Evolutionary conservation across 2,329 filamentous ascomycete genomes (phyloP), one percentile per base, ranked within the genome.

Genomic region (Alternaria sp.): DNA sequence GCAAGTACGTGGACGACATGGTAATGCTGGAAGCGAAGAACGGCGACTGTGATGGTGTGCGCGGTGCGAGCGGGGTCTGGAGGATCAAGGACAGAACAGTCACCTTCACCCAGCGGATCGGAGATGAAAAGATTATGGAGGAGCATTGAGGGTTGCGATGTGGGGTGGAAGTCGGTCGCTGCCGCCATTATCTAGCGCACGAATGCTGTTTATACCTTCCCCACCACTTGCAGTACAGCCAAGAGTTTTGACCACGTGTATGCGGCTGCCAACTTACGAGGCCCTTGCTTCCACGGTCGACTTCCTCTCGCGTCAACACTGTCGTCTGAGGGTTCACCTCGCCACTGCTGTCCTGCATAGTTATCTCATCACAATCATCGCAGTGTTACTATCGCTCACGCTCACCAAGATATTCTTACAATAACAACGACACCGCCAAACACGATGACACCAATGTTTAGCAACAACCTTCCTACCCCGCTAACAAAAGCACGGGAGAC

Each of bases 31-130:
- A 67, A 40, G 66, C 67, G 19, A 67, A 64, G 13, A 61, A 63
- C 6, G 71, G 63, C 9, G 67, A 75, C 49, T 63, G 46, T 12
- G 76, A 79, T 49, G 75, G 75, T 12, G 72, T 78, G 36, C 70
- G 70, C 25, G 80, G 80, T 12, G 79, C 80, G 26, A 80, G 76
- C 51, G 81, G 81, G 0, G 61, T 76, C 15, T 83, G 81, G 82
- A 69, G 77, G 58, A 80, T 83, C 28, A 70, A 63, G 32, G 75
- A 67, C 54, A 67, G 82, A 28, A 76, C 70, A 28, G 79, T 82
- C 25, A 68, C 65, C 3, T 83, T 83, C 45, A 81, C 79, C 57
- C 72, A 73, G 25, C 66, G 80, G 43, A 67, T 79, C 30, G 77
- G 77, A 1, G 76, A 79, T 52, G 75, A 78, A 59, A 68, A 44